Percentiles rank a stretch among this genome's conserved stretches.
phyloP scores from a whole-genome alignment of 805 yeast species.

The Groenewaldozyma salmanticensis region DNA sequence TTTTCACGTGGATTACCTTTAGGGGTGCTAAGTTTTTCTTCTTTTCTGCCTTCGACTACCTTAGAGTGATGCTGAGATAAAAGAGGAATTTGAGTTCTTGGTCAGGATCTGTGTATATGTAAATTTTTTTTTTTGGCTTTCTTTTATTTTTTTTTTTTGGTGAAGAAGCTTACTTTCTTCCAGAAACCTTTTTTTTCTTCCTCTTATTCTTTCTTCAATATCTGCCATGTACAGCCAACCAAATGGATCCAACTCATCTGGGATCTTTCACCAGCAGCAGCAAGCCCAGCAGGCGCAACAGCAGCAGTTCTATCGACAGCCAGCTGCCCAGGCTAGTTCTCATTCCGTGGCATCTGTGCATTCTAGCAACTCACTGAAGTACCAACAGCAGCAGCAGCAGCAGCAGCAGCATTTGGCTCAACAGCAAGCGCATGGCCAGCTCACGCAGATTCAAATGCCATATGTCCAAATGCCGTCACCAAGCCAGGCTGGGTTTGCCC shows the following conservation, averaged over 20 bases:
- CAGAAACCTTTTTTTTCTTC: no score
- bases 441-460: conserved; percentile 8
- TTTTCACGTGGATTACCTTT: no score
- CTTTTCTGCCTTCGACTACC: no score
- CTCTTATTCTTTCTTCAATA: no score
- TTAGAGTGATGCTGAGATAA: no score
- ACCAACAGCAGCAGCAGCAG: conserved; percentile 25
- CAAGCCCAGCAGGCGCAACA: conserved; percentile 1
- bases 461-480: conserved; percentile 12
- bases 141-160: no score
- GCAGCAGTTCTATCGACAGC: conserved; percentile 10
- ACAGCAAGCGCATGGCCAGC: conserved; percentile 3
- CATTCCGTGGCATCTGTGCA: conserved; percentile 19
- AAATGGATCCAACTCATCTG: neutral
- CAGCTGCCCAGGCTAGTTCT: conserved; percentile 9
- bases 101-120: no score
- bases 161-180: no score
- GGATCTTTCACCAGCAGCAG: neutral
- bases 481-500: conserved; percentile 16
- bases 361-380: conserved; percentile 26
- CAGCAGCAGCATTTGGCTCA: conserved; percentile 13
- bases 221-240: no score
- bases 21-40: no score
- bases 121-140: no score
- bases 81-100: no score